Evolutionary conservation across 805 yeast species (phyloP), one percentile per base, ranked within the genome.

Genomic region (Candida awuae): DNA sequence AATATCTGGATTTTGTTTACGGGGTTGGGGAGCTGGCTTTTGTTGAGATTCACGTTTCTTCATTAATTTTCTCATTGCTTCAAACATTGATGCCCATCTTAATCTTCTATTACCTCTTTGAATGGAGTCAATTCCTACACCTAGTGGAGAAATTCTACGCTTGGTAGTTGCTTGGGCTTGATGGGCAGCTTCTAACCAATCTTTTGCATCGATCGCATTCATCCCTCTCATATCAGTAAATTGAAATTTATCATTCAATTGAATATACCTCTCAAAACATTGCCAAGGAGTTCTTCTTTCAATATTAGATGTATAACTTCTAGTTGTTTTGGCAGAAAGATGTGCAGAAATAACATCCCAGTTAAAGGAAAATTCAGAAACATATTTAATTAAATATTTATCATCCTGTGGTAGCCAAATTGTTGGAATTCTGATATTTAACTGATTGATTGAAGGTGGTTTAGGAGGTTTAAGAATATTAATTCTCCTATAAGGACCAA

Each of bases 271-370:
- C 60, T 92, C 98, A 64, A 92, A 92, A 58, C 97, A 90, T 58
- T 90, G 97, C 98, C 98, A 92, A 0, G 98, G 94, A 0, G 97
- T 92, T 53, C 98, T 73, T 53, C 97, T 74, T 59, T 92, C 97
- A 41, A 87, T 85, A 53, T 85, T 87, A 1, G 97, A 83, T 28
- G 78, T 73, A 57, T 85, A 87, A 12, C 80, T 74, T 47, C 76
- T 69, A 0, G 85, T 73, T 3, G 86, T 73, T 36, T 71, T 67
- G 2, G 80, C 71, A 32, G 82, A 71, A 56, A 92, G 65, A 54
- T 83, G 84, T 6, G 88, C 83, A 3, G 96, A 77, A 17, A 92
- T 85, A 36, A 88, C 71, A 44, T 80, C 87, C 98, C 98, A 92
- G 55, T 92, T 92, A 65, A 85, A 87, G 8, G 84, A 77, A 56